phyloP scores from a whole-genome alignment of 805 yeast genomes.

The Ogataea henricii region DNA sequence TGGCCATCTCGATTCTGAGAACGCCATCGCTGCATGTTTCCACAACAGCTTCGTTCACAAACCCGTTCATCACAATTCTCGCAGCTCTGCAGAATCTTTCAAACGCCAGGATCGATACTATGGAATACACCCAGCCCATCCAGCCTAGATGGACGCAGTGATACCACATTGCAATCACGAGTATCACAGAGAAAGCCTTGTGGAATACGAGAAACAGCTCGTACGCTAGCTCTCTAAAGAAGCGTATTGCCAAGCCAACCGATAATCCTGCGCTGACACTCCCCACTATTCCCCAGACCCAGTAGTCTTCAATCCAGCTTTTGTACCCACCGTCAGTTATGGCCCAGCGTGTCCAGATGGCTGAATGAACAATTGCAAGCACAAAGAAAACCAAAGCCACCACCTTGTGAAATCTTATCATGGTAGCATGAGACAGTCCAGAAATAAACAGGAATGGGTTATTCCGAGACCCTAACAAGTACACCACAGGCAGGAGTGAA shows the following conservation, averaged over 20 bases:
- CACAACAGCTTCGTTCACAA: constrained; percentile 19
- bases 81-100: constrained; percentile 42
- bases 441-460: constrained; percentile 63
- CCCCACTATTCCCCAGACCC: constrained; percentile 40
- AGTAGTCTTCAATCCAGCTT: constrained; percentile 47
- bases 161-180: constrained; percentile 42
- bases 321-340: constrained; percentile 42
- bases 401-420: constrained; percentile 69
- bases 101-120: constrained; percentile 40
- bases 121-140: constrained; percentile 44
- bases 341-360: constrained; percentile 54
- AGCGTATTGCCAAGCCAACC: constrained; percentile 22
- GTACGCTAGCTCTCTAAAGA: constrained; percentile 39
- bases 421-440: constrained; percentile 63
- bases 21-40: constrained; percentile 16
- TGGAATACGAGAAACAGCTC: constrained; percentile 46
- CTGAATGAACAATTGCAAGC: constrained; percentile 57
- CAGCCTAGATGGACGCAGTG: constrained; percentile 44
- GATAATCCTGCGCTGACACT: constrained; percentile 18
- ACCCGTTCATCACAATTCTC: constrained; percentile 34
- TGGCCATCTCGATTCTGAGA: constrained; percentile 21
- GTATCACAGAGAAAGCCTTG: constrained; percentile 39
- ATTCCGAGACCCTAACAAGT: constrained; percentile 72
- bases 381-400: constrained; percentile 52
- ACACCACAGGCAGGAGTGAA: constrained; percentile 57